Base-by-base conservation (phyloP, 1,284 basidiomycete species). In the Ustilago cynodontis region DNA sequence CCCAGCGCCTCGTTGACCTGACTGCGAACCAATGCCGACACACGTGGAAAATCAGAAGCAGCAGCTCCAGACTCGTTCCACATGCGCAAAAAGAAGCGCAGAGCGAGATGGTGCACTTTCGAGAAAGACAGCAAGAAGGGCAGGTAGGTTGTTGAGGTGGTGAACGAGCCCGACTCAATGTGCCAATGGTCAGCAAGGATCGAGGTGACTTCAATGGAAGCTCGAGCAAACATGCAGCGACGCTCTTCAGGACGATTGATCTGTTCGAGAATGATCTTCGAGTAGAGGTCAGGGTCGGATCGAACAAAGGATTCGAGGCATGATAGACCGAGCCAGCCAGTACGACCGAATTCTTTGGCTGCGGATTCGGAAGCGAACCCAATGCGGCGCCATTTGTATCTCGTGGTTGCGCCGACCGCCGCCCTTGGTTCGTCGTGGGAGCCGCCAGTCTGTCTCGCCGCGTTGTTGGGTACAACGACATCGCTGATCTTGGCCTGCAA, bases 51-150 rank as follows among this genome's bases (percentile, higher is more conserved):
- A 57, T 84, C 82, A 24, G 86, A 10, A 14, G 76, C 68, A 11
- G 92, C 91, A 1, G 95, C 94, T 37, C 93, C 92, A 75, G 93
- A 94, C 86, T 98, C 95, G 80, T 90, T 91, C 95, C 95, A 98
- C 92, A 98, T 96, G 35, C 94, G 90, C 29, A 95, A 87, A 88
- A 97, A 97, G 88, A 98, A 97, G 63, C 91, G 91, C 29, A 93
- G 90, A 1, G 93, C 93, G 4, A 96, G 88, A 7, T 90, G 88
- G 86, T 98, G 95, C 11, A 96, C 91, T 43, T 79, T 78, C 77
- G 90, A 89, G 84, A 95, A 94, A 79, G 93, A 93, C 69, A 98
- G 89, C 86, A 98, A 92, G 88, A 95, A 94, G 0, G 94, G 94
- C 78, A 94, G 92, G 86, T 94, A 95, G 1, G 91, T 90, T 1